Evolutionary conservation across 352 stramenopile genomes (phyloP).

Genomic region (Globisporangium camurandrum): DNA sequence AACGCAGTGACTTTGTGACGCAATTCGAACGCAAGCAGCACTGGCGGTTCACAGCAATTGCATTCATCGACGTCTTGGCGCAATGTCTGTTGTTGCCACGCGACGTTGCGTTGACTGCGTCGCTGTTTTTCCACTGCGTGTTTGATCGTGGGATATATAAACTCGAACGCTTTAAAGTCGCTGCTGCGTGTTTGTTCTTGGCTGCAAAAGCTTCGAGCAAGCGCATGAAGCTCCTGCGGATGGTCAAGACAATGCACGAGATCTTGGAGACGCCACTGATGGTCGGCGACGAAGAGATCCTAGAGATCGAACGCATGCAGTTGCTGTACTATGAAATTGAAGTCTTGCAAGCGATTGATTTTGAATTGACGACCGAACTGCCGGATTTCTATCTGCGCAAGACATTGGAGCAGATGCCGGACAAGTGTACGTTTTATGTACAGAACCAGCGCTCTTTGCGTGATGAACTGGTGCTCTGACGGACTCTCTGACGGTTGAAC

Average conservation of each 20-base stretch:
- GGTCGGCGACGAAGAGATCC: constrained; percentile 69
- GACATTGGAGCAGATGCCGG: constrained; percentile 59
- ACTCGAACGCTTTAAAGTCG: constrained; percentile 74
- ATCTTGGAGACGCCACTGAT: constrained; percentile 68
- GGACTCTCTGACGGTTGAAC: not conserved
- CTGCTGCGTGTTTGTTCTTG: constrained; percentile 74
- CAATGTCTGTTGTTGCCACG: constrained; percentile 57
- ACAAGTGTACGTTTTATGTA: constrained; percentile 45
- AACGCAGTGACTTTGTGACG: constrained; percentile 46
- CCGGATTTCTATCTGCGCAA: constrained; percentile 64
- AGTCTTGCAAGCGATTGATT: constrained; percentile 75
- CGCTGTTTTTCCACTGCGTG: constrained; percentile 73
- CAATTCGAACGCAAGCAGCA: constrained; percentile 71
- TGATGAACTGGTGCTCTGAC: not conserved
- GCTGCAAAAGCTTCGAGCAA: constrained; percentile 79
- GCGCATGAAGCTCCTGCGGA: constrained; percentile 81
- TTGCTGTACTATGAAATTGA: constrained; percentile 83
- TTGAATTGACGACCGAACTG: constrained; percentile 72
- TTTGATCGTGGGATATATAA: constrained; percentile 80
- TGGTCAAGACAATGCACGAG: constrained; percentile 82
- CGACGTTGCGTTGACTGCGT: constrained; percentile 66
- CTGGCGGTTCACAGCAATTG: constrained; percentile 71
- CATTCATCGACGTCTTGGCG: constrained; percentile 74
- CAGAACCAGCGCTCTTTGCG: too few relatives aligned
- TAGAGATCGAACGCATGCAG: constrained; percentile 82